Evolutionary conservation across 83 land plant species (phyloP).

Genomic region (Thuja plicata): DNA sequence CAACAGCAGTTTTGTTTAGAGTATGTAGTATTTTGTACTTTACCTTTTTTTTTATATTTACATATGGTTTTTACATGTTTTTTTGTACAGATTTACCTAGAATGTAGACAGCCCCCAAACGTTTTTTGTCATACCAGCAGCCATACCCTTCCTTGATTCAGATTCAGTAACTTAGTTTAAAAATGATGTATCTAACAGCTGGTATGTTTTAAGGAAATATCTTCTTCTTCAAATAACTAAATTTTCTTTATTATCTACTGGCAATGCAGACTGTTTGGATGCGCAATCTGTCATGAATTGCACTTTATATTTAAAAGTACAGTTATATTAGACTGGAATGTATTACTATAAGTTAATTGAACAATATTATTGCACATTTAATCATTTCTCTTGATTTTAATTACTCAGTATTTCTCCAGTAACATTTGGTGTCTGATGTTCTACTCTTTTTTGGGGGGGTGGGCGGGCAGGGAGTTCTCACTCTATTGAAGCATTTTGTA

Average conservation of each 20-base stretch:
- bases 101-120: too few species aligned
- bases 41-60: too few species aligned
- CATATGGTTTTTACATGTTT: too few species aligned
- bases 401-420: neutral
- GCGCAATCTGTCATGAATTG: neutral
- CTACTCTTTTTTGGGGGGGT: neutral
- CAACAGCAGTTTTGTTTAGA: too few species aligned
- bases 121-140: too few species aligned
- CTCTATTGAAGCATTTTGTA: too few species aligned
- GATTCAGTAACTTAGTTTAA: too few species aligned
- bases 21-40: too few species aligned
- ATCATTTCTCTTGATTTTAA: neutral
- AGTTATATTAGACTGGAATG: neutral
- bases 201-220: neutral
- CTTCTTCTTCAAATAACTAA: neutral
- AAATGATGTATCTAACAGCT: neutral
- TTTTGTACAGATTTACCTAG: too few species aligned
- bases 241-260: neutral
- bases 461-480: too few species aligned
- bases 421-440: neutral
- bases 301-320: neutral
- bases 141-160: too few species aligned
- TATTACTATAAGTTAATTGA: neutral
- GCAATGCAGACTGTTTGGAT: neutral
- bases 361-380: neutral